phyloP scores from a whole-genome alignment of 306 rosid species.

The Sicyos baderoa region DNA sequence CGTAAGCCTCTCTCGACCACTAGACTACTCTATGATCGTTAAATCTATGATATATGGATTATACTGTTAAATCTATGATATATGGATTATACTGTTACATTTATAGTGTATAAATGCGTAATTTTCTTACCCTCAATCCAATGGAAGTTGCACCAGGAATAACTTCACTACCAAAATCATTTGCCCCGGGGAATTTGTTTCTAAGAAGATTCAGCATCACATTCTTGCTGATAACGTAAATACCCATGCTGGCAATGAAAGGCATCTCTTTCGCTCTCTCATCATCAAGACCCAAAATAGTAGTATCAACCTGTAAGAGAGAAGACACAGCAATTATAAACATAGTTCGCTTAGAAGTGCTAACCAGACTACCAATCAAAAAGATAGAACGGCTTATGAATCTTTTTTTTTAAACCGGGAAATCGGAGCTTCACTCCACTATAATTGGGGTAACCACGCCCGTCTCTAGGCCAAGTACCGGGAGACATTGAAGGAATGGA shows the following conservation, averaged over 20 bases:
- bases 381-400: neutral
- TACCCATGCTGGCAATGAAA: conserved; percentile 97
- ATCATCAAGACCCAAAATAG: conserved; percentile 92
- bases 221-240: conserved; percentile 88
- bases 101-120: too few species aligned
- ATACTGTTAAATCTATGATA: too few species aligned
- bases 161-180: conserved; percentile 98
- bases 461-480: too few species aligned
- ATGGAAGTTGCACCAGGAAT: conserved; percentile 96
- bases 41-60: neutral
- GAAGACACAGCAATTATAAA: conserved; percentile 6
- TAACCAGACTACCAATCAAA: neutral
- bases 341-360: neutral
- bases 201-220: conserved; percentile 78
- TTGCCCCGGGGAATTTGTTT: conserved; percentile 79
- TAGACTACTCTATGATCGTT: too few species aligned
- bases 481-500: too few species aligned
- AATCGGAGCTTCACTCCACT: too few species aligned
- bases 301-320: conserved; percentile 75
- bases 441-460: too few species aligned
- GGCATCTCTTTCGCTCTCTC: conserved; percentile 94
- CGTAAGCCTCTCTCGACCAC: too few species aligned
- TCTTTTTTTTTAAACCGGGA: too few species aligned
- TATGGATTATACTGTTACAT: too few species aligned
- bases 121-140: conserved; percentile 67